Evolutionary conservation across 2,329 filamentous ascomycete species (phyloP), one percentile per base, ranked within the genome.

Genomic region (Paracoccidioides brasiliensis): DNA sequence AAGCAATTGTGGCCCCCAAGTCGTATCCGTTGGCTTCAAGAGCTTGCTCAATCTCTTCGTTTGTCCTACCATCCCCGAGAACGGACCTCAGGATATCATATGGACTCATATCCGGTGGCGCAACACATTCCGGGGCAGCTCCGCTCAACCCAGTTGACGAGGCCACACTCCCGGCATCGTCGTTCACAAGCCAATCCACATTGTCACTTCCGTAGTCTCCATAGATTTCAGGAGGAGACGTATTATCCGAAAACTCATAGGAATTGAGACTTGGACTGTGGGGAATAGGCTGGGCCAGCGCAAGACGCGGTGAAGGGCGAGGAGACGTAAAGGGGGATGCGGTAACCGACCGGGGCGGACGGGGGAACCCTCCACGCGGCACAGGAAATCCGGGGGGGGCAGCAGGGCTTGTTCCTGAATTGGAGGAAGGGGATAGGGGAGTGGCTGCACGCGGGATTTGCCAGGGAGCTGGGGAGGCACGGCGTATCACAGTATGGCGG

Each of bases 1-100:
- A 83, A 56, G 87, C 85, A 63, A 98, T 87, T 2, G 93, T 95
- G 49, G 91, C 88, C 63, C 89, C 94, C 30, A 98, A 78, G 66
- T 98, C 93, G 67, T 96, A 98, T 56, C 87, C 86, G 68, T 96
- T 91, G 56, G 83, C 79, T 61, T 91, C 88, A 49, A 98, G 79
- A 4, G 91, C 88, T n/a, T 83, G 80, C 68, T 96, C 90, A 50
- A 98, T 91, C 70, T 98, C 93, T 53, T 97, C 90, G 64, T 97
- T 91, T 2, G 88, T 86, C 65, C 87, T 85, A 55, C 88, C 84
- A 63, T 93, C 89, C 50, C 91, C 89, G 32, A 98, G 78, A 43
- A 98, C 94, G 5, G 91, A 96, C 59, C 93, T 87, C 55, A 98
- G 78, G 81, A 98, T 97, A 68, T 98, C 93, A 71, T 96, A 95